Evolutionary conservation across 768 basidiomycete genomes (phyloP), one percentile per base, ranked within the genome.

Genomic region (Mycena polygramma): DNA sequence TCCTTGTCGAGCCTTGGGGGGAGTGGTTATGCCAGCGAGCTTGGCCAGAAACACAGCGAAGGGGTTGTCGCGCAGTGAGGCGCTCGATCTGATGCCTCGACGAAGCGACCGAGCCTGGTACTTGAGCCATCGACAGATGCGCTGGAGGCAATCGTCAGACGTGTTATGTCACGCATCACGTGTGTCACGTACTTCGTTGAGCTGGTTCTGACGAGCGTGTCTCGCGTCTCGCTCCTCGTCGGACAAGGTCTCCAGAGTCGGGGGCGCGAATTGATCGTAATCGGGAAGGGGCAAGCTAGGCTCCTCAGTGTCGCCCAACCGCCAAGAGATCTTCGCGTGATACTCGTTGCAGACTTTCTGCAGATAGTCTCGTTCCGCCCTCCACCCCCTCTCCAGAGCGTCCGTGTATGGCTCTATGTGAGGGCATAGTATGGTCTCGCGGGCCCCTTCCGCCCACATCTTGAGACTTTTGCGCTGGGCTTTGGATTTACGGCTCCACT

Each of bases 1-100:
- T 1, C 30, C 62, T 53, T 69, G 68, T 5, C 60, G 26, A 13
- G 61, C 68, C 30, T 63, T 69, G 0, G 45, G 61, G 2, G 55
- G 45, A 4, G 37, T 10, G 6, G 15, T 24, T 36, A 69, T 3
- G 15, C 53, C 60, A 11, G 54, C 22, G 1, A 63, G 36, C 35
- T 57, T 63, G 22, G 45, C 46, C 15, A 69, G 30, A 4, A 69
- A 62, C 10, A 51, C 36, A 0, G 61, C 35, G 30, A n/a, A 69
- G 24, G 57, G 54, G 24, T 58, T 57, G 30, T 57, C 36, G 11
- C 2, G 8, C 14, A 11, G 4, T 13, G 46, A 41, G 7, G 48
- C 17, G 22, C 45, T 62, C 2, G 46, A 10, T n/a, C n/a, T n/a
- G 39, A 54, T 0, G 2, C 17, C 11, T 0, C 15, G 17, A 22